These are phyloP conservation scores for Alternaria gaisen DNA, from an alignment of 2,329 filamentous ascomycete species.

Conservation along the genomic window DNA sequence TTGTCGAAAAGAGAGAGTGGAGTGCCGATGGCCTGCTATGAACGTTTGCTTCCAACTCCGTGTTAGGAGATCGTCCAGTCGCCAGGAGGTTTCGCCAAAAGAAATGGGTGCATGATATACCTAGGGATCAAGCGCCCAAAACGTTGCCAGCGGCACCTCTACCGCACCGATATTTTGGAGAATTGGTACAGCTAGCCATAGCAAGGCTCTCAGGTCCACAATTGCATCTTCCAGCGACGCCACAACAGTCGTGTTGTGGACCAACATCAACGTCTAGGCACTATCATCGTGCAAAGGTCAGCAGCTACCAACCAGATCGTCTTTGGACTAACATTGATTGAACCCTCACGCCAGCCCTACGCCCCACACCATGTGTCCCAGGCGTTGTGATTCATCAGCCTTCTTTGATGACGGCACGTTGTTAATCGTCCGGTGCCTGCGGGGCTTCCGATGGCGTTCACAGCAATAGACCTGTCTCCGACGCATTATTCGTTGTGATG, in stretches of 20 bases:
- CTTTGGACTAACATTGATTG: background rate
- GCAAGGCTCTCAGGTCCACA: background rate
- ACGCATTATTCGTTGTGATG: background rate
- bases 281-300: background rate
- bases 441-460: slow-evolving; percentile 2
- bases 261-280: background rate
- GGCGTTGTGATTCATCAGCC: background rate
- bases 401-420: background rate
- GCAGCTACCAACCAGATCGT: background rate
- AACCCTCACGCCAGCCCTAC: slow-evolving; percentile 1
- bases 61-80: background rate
- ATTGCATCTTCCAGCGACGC: background rate
- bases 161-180: background rate
- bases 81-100: background rate
- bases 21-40: slow-evolving; percentile 3
- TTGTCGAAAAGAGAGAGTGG: background rate
- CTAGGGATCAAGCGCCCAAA: background rate
- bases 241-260: background rate
- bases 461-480: background rate
- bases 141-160: background rate
- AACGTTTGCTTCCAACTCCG: background rate
- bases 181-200: background rate
- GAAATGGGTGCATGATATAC: background rate
- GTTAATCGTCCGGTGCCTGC: background rate
- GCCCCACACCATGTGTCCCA: background rate